Evolutionary conservation across 352 stramenopile genomes (phyloP), one percentile per base, ranked within the genome.

Genomic region (Globisporangium okanoganense): DNA sequence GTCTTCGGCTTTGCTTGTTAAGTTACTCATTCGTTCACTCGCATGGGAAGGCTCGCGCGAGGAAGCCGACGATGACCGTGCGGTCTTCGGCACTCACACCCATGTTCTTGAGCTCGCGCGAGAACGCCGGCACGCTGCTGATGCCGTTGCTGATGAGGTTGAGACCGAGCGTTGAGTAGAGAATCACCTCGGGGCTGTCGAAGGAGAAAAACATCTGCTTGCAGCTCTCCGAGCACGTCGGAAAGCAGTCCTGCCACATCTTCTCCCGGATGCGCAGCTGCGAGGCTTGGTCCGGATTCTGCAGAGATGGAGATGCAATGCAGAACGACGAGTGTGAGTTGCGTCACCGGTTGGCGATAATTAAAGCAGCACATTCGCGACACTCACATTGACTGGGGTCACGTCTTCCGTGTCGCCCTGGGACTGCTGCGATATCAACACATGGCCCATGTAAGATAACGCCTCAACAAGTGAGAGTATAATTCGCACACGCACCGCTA

Each of bases 131-230:
- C 22, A 95, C 85, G 53, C 79, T 92, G 60, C 78, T 90, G 59
- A 89, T 91, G 56, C 85, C 82, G 53, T 91, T 91, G 71, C 80
- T 87, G 62, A 95, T 90, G 58, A 95, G 77, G 44, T 92, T 92
- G 14, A 95, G 79, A 3, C 85, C 85, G 40, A 95, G 56, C 31
- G 85, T 92, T 40, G 85, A 73, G 68, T 93, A 91, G 25, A 95
- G 52, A n/a, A 95, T 82, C 29, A 92, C 78, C 38, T 82, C 74
- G 31, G 83, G 78, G 54, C 73, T 87, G 22, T 80, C 76, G 45
- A 95, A 90, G 12, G 82, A 82, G 51, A 92, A 76, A 63, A 78
- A 94, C 47, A 85, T 77, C 61, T 92, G 77, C 38, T 79, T 79
- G 27, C 69, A 77, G 65, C 72, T 87, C 48, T 89, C 80, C 12